phyloP scores from a whole-genome alignment of 2,329 filamentous ascomycete species.

The Pyrenochaeta sp. region DNA sequence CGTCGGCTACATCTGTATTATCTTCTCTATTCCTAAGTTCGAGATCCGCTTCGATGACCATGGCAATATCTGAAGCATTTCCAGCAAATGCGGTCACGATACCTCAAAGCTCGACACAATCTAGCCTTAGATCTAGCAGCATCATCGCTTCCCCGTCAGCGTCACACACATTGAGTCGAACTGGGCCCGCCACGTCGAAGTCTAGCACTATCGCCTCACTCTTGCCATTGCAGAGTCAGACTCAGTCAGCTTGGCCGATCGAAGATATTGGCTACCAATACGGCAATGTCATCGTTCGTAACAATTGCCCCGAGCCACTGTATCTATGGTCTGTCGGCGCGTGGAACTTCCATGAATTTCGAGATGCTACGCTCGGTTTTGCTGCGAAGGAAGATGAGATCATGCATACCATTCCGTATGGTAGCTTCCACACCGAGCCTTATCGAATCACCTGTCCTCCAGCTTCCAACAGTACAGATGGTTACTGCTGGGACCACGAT shows the following conservation, averaged over 20 bases:
- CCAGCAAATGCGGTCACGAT: background rate
- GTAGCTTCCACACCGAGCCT: constrained; percentile 3
- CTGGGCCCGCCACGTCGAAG: background rate
- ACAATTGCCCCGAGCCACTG: constrained; percentile 9
- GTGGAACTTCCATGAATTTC: background rate
- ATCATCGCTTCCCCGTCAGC: no score
- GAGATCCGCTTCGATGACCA: background rate
- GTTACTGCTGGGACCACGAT: background rate
- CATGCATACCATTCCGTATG: background rate
- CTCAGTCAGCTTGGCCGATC: background rate
- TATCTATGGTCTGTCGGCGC: constrained; percentile 9
- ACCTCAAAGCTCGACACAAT: background rate
- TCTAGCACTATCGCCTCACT: background rate
- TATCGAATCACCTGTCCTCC: constrained; percentile 6
- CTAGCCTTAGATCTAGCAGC: background rate
- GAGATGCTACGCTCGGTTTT: background rate
- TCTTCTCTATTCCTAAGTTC: background rate
- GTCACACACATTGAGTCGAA: background rate
- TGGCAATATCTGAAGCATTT: background rate
- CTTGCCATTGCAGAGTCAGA: background rate
- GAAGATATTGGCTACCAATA: background rate
- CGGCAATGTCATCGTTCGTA: constrained; percentile 9
- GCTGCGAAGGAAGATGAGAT: background rate
- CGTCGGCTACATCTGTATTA: background rate
- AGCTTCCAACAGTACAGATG: background rate